Percentiles rank a stretch among this genome's conserved stretches.
Evolutionary conservation across 2,329 filamentous ascomycete genomes (phyloP).

Genomic region (Exophiala spinifera): DNA sequence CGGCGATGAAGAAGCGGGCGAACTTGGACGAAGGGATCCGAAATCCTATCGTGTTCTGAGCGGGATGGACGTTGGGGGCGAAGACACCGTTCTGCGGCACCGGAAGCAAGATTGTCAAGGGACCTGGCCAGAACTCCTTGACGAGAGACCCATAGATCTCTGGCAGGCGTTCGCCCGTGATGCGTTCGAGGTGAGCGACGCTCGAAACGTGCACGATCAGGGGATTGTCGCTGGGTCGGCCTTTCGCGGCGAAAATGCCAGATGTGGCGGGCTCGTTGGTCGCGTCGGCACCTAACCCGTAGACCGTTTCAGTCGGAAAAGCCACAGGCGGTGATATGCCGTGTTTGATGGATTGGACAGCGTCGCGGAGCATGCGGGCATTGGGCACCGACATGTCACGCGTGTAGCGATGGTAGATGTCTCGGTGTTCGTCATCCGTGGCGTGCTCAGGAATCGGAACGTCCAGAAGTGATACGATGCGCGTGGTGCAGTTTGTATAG

Average conservation of each 20-base stretch:
- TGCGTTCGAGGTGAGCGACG: conserved; percentile 24
- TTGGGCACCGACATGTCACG: conserved; percentile 4
- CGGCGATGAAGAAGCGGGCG: conserved; percentile 81
- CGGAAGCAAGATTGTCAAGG: conserved; percentile 83
- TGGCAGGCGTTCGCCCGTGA: conserved; percentile 52
- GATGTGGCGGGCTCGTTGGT: conserved; percentile 77
- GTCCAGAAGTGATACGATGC: conserved; percentile 19
- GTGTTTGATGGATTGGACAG: conserved; percentile 24
- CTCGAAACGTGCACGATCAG: conserved; percentile 77
- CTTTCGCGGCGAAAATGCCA: conserved; percentile 91
- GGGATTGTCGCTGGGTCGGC: conserved; percentile 87
- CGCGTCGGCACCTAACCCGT: conserved; percentile 93
- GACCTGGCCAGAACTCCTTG: conserved; percentile 86
- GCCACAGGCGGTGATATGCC: conserved; percentile 63
- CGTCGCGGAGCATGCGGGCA: conserved; percentile 20
- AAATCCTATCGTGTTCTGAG: conserved; percentile 78
- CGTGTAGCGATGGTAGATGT: conserved; percentile 20
- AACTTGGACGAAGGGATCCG: conserved; percentile 83
- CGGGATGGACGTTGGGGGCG: conserved; percentile 88
- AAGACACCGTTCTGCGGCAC: conserved; percentile 66
- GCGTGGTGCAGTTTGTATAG: conserved; percentile 27
- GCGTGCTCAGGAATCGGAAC: conserved; percentile 24
- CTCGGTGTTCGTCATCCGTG: conserved; percentile 24
- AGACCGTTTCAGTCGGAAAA: conserved; percentile 97
- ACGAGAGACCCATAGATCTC: conserved; percentile 75